Base-by-base conservation (phyloP, 768 basidiomycete species). In the Termitomyces sp. region DNA sequence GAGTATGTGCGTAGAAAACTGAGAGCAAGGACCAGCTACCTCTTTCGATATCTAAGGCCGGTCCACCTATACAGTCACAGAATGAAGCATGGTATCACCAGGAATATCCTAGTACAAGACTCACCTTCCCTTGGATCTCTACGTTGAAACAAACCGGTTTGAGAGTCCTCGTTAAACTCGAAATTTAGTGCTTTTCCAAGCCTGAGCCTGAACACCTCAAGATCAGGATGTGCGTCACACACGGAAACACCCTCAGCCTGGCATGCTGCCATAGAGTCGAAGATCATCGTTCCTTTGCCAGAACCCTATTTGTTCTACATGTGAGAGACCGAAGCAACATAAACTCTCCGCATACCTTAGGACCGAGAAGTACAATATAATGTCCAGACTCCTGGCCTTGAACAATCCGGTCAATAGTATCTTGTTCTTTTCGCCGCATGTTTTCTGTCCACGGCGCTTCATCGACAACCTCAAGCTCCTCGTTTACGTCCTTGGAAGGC, bases 101-200 rank as follows among this genome's bases (percentile, higher is more conserved):
- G 42, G 24, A 31, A 22, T 42, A 6, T 14, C 0, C 22, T 4
- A n/a, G 7, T 41, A 60, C 36, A n/a, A 37, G 0, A 46, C 63
- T 26, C 50, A 79, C 83, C 90, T 79, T 94, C 92, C 67, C 87
- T 72, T 18, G 92, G 92, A 74, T 96, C 92, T 41, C 86, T 76
- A 56, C 92, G 72, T 66, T 90, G 89, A 72, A 94, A 94, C 22
- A 95, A 70, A 8, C 85, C 86, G 3, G 83, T 85, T 68, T 91
- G 89, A 26, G 85, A 87, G 67, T 91, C 89, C 71, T 91, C 90
- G 60, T 88, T 86, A 73, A 80, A 94, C 68, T 96, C 93, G 65
- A 86, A 93, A 64, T 93, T 90, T 42, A 94, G 72, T 12, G 90
- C 86, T 69, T 92, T 92, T 47, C 93, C 93, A 26, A 96, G 78